These are phyloP conservation scores for Panicum virgatum DNA, from an alignment of 202 grass and related monocot species.

Conservation along the genomic window DNA sequence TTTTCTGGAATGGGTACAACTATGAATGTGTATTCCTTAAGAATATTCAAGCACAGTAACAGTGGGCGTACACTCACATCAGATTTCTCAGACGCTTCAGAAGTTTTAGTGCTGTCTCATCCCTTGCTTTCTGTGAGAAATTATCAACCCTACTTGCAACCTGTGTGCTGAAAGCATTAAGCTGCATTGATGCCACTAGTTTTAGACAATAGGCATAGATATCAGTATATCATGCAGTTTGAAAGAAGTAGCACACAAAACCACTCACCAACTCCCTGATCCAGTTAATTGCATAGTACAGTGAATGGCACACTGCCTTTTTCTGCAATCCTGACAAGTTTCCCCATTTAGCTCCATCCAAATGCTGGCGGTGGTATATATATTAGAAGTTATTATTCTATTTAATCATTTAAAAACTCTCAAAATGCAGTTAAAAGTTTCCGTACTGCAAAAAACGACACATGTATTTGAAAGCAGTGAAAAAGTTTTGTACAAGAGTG, in stretches of 20 bases:
- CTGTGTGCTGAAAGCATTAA: slow-evolving; percentile 91
- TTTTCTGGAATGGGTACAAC: neutral
- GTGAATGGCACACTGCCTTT: slow-evolving; percentile 67
- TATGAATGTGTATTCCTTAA: slow-evolving; percentile 12
- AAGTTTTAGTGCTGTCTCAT: slow-evolving; percentile 71
- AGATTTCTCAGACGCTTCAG: slow-evolving; percentile 86
- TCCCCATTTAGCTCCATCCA: slow-evolving; percentile 65
- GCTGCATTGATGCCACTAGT: slow-evolving; percentile 57
- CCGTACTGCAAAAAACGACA: slow-evolving; percentile 8
- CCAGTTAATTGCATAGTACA: slow-evolving; percentile 98
- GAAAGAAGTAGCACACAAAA: slow-evolving; percentile 26
- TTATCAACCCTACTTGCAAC: slow-evolving; percentile 60
- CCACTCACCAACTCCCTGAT: slow-evolving; percentile 84
- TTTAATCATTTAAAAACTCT: slow-evolving; percentile 23
- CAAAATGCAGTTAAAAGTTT: slow-evolving; percentile 13
- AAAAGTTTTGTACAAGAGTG: neutral
- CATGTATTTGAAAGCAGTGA: slow-evolving; percentile 5
- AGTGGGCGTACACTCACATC: slow-evolving; percentile 57
- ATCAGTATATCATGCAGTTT: slow-evolving; percentile 27
- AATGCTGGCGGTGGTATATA: slow-evolving; percentile 53
- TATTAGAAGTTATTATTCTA: slow-evolving; percentile 32
- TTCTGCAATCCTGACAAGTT: slow-evolving; percentile 72
- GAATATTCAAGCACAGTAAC: slow-evolving; percentile 25
- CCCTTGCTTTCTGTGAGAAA: slow-evolving; percentile 58
- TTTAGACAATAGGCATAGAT: slow-evolving; percentile 49